Base-by-base conservation (phyloP, 225 moss, liverwort and hornwort species). In the Sphagnum contortum region DNA sequence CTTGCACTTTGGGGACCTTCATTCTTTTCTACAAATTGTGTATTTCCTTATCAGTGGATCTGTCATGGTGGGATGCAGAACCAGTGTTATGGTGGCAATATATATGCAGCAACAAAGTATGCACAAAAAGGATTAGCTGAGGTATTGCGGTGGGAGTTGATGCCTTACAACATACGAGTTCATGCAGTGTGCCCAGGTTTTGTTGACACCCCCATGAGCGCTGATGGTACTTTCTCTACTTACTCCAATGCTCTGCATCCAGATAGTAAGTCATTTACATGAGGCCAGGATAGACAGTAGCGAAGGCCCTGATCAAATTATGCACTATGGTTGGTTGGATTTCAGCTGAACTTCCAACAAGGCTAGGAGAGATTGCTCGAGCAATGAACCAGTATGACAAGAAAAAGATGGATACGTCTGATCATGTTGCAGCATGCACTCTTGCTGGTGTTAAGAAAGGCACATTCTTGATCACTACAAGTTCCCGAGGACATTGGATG, bases 131-230 rank as follows among this genome's bases (percentile, higher is more conserved):
- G 72, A 2, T 7, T 81, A 12, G 75, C 67, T 56, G 67, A 64
- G 60, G 61, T 45, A 29, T 69, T 78, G 3, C 63, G 60, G 14
- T 53, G 67, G 62, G 75, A 78, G 78, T 67, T 75, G 13, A 68
- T 81, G 57, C 74, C 69, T 14, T 61, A 70, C 66, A 75, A 81
- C 72, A 70, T 77, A 9, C 69, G 66, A 14, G 55, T 77, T 49
- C 68, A 74, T 66, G 71, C 74, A 5, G 71, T 71, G 48, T 81
- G 68, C 51, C 73, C 73, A n/a, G 66, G 77, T 3, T 71, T 71
- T 50, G 66, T 71, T 2, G 59, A 68, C 1, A 74, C 71, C 0
- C 64, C 69, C 45, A 64, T 72, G 74, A 49, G 29, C 49, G 50
- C 49, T 49, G 48, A 2, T 47, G 64, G 49, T n/a, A 64, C 49